A percentile compares a stretch with the other conserved stretches of the same genome.
Evolutionary conservation across 2,329 filamentous ascomycete species (phyloP).

Genomic region (Acrocalymma vagum): DNA sequence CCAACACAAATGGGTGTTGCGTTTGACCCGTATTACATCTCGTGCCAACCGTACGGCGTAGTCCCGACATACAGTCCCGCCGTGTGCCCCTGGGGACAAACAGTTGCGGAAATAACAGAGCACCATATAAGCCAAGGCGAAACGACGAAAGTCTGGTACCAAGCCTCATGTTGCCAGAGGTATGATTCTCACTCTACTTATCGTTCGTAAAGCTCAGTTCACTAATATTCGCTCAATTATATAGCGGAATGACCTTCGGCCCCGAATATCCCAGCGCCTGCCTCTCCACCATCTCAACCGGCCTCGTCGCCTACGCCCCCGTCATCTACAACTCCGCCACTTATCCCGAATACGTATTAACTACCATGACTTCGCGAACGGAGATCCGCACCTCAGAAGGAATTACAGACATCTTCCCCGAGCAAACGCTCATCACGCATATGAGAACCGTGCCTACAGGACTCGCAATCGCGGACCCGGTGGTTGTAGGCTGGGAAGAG

Average conservation of each 20-base stretch:
- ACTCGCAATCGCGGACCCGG: constrained; percentile 14
- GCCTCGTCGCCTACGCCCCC: not conserved
- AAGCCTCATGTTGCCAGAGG: no score
- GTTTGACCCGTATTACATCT: constrained; percentile 10
- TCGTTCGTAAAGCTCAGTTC: not conserved
- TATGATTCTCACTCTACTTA: no score
- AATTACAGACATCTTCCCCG: no score
- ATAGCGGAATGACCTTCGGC: constrained; percentile 7
- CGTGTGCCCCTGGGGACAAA: constrained; percentile 12
- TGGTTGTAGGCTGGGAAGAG: constrained; percentile 12
- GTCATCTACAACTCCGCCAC: constrained; percentile 1
- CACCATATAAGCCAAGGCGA: not conserved
- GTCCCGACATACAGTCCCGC: constrained; percentile 14
- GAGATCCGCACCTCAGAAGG: not conserved
- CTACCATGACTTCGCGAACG: no score
- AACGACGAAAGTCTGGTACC: no score
- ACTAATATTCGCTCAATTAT: not conserved
- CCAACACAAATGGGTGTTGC: no score
- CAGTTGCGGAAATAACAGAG: constrained; percentile 10
- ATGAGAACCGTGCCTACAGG: constrained; percentile 5
- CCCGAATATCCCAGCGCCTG: constrained; percentile 2
- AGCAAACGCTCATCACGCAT: no score
- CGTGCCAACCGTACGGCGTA: constrained; percentile 8
- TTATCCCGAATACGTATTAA: not conserved
- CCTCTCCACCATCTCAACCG: constrained; percentile 1